Evolutionary conservation across 139 green algal species (phyloP).

Genomic region (Closterium sp.): DNA sequence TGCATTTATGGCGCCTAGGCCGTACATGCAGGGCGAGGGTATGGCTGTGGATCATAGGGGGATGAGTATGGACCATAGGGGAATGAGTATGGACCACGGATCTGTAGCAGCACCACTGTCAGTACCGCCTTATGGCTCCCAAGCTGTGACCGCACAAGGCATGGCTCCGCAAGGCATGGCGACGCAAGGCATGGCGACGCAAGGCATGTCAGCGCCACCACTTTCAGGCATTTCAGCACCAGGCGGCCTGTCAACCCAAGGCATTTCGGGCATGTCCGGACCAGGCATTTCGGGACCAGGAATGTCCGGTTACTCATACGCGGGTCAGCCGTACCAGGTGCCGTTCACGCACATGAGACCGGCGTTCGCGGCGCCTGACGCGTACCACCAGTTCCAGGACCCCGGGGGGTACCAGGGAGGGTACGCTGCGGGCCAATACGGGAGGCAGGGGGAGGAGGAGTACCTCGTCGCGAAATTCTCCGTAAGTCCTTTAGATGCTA

Average conservation of each 20-base stretch:
- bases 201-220: neutral
- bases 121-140: neutral
- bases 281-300: neutral
- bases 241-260: neutral
- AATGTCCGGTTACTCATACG: neutral
- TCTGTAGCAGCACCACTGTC: too few relatives aligned
- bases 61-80: neutral
- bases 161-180: neutral
- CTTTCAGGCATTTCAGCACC: neutral
- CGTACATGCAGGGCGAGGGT: neutral
- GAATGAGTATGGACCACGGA: neutral
- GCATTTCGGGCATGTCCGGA: neutral
- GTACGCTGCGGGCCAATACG: neutral
- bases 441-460: neutral
- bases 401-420: neutral
- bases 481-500: too few relatives aligned
- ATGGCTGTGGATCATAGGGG: neutral
- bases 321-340: slow-evolving; percentile 1
- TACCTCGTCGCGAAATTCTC: neutral
- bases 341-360: slow-evolving; percentile 15
- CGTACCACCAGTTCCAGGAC: slow-evolving; percentile 14
- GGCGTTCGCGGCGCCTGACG: neutral
- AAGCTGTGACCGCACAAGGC: neutral
- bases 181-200: neutral
- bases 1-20: neutral